Base-by-base conservation (phyloP, 352 stramenopile species). In the Pythium vanterpoolii region DNA sequence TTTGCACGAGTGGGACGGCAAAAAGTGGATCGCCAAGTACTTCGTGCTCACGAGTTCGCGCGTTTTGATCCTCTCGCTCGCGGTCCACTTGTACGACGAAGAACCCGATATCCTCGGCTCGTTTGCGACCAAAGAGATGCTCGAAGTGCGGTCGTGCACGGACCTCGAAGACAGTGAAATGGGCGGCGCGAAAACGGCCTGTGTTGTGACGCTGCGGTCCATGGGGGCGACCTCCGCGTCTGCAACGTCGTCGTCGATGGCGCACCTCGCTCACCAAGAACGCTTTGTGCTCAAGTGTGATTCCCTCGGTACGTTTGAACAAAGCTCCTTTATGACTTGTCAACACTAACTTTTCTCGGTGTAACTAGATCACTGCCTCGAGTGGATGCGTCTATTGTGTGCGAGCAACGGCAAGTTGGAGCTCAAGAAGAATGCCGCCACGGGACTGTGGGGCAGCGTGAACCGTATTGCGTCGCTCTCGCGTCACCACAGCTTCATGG, bases 1-100 rank as follows among this genome's bases (percentile, higher is more conserved):
- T 48, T 56, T 95, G 5, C 86, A 93, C 46, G 86, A 93, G 24
- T 95, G 83, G 83, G 86, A 95, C 38, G 83, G 79, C 7, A 79
- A 76, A 31, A 93, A 92, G 56, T 95, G 86, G 86, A 92, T 95
- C 38, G 79, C 86, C 1, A 95, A 95, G 65, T 95, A 95, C 56
- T 93, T 93, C 59, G 86, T 95, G 31, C 60, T 95, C 27, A 95
- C 86, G 26, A 89, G 62, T 42, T 90, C 83, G 10, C 86, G 86
- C 10, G 73, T 95, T 38, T 69, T 95, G 19, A 70, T 93, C 11
- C 70, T 93, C 49, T 93, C 86, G 14, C 77, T 95, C 1, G 86
- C 86, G 19, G 50, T 95, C 39, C 86, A 95, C 42, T 46, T 95
- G 54, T 95, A 93, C 66, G 86, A 95, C 49, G 86, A 95, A 62